Conservation (phyloP, 768 basidiomycete genomes). For the Albatrellus ellisii region DNA sequence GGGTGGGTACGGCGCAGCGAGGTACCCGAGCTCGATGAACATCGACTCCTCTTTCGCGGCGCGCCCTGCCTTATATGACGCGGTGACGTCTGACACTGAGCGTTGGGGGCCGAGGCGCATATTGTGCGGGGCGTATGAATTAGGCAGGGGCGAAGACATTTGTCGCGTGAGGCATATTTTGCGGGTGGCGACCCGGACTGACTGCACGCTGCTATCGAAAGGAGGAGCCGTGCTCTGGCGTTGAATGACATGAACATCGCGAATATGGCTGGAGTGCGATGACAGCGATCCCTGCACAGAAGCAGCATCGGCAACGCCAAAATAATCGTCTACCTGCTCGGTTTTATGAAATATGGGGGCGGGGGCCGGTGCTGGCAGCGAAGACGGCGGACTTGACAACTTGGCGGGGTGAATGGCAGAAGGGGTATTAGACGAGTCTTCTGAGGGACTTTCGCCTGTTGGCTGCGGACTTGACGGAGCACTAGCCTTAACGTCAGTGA, state of each 20-base stretch:
- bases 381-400: background rate
- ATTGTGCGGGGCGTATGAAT: constrained; percentile 22
- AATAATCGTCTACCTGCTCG: background rate
- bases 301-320: constrained; percentile 2
- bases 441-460: constrained; percentile 15
- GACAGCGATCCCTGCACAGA: constrained; percentile 17
- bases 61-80: constrained; percentile 22
- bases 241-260: constrained; percentile 7
- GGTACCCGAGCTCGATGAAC: constrained; percentile 50
- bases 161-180: constrained; percentile 46
- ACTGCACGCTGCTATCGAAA: constrained; percentile 21
- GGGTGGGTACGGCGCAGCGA: constrained; percentile 73
- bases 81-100: constrained; percentile 1
- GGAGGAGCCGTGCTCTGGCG: constrained; percentile 19
- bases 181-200: constrained; percentile 36
- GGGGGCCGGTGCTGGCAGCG: background rate
- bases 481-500: constrained; percentile 20
- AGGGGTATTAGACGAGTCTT: constrained; percentile 17
- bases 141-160: constrained; percentile 50
- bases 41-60: constrained; percentile 56
- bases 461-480: constrained; percentile 13
- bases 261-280: constrained; percentile 1
- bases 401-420: constrained; percentile 2
- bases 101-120: constrained; percentile 14
- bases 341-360: background rate